Evolutionary conservation across 176 grass and related monocot genomes (phyloP), one percentile per base, ranked within the genome.

Genomic region (Oryza officinalis): DNA sequence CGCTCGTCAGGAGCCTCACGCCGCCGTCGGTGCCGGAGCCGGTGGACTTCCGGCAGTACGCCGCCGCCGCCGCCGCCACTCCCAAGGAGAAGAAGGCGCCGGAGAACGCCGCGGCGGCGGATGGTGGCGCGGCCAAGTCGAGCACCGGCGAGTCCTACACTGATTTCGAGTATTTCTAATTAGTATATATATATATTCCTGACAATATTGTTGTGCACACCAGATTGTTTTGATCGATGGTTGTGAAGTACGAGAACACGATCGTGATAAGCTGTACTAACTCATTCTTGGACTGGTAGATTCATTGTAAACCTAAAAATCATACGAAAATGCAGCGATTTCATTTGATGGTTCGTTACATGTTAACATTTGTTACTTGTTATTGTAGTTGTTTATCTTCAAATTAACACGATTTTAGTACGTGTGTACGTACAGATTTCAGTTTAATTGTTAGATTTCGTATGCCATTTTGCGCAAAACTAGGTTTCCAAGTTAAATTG

Each of bases 21-120:
- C 72, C 63, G 32, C 82, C 82, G 45, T 77, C 82, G 63, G 63
- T 84, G 45, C 82, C 72, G 10, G 82, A 84, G 41, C 72, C 72
- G n/a, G 72, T 84, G n/a, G 72, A 84, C 63, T 76, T 68, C 63
- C 31, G 72, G 59, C 81, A 83, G 71, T 83, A 83, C 28, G 71
- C 40, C 1, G 71, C 40, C 1, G 71, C 40, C 2, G 71, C 40
- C 2, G 27, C 20, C 8, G 22, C 81, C 43, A 23, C 81, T 31
- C 59, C 20, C 27, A 83, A 75, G 59, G 81, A 83, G 13, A 83
- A 83, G 59, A 83, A 75, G 60, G n/a, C 41, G 25, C 37, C 26
- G 0, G 70, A 44, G 3, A 25, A 2, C 41, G 5, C 12, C 13
- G n/a, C 41, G 23, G 38, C 40, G 26, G 81, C 40, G 1, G 52